Evolutionary conservation across 2,329 filamentous ascomycete species (phyloP).

Genomic region (Spiromastix sp.): DNA sequence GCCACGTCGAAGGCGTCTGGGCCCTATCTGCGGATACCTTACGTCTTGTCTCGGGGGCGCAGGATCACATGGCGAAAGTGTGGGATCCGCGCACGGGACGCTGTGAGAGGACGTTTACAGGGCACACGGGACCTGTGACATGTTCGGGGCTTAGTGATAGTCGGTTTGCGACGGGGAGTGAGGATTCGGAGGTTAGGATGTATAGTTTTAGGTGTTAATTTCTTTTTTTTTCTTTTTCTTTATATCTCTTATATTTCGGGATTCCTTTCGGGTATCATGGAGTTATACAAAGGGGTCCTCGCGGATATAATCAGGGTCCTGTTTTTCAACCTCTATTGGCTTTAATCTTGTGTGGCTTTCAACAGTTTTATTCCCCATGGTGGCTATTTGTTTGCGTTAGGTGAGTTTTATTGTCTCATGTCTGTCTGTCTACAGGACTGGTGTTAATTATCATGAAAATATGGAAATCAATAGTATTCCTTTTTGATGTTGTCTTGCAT

Average conservation of each 20-base stretch:
- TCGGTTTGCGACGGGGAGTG: constrained; percentile 80
- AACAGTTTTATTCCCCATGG: too few species aligned
- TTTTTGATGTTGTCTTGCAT: too few species aligned
- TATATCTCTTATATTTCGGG: not conserved
- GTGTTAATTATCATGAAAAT: too few species aligned
- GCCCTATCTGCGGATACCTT: constrained; percentile 80
- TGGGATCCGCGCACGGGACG: constrained; percentile 90
- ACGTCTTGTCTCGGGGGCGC: constrained; percentile 76
- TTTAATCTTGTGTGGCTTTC: too few species aligned
- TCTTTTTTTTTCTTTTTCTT: not conserved
- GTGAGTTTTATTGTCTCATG: too few species aligned
- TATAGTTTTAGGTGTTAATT: constrained; percentile 51
- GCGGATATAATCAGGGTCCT: too few species aligned
- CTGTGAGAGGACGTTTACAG: constrained; percentile 85
- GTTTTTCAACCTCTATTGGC: too few species aligned
- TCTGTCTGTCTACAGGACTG: too few species aligned
- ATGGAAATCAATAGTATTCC: too few species aligned
- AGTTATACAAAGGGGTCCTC: too few species aligned
- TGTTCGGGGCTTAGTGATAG: constrained; percentile 87
- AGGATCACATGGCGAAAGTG: constrained; percentile 90
- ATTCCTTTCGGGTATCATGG: too few species aligned
- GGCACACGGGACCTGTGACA: constrained; percentile 82
- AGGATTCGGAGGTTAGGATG: constrained; percentile 83
- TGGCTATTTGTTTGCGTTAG: too few species aligned
- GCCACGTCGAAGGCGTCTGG: constrained; percentile 95